A percentile compares a stretch with the other conserved stretches of the same genome.
phyloP scores from a whole-genome alignment of 352 stramenopile species.

The Phytophthora pluvialis region DNA sequence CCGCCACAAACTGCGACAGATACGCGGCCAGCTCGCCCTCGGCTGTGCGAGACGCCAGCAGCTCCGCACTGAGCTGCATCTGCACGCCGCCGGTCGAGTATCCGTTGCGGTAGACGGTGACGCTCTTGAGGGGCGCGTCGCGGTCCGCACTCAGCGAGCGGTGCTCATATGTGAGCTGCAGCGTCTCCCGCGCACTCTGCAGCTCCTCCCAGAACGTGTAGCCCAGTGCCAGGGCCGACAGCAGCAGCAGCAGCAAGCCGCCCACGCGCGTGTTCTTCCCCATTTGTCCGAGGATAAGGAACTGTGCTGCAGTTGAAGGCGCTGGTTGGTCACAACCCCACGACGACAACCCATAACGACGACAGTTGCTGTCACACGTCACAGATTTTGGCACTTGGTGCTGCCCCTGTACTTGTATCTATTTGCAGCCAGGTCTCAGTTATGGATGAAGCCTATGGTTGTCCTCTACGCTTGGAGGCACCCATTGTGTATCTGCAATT shows the following conservation, averaged over 20 bases:
- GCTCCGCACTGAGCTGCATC: slow-evolving; percentile 66
- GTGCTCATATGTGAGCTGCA: slow-evolving; percentile 71
- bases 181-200: slow-evolving; percentile 44
- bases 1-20: slow-evolving; percentile 81
- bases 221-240: slow-evolving; percentile 47
- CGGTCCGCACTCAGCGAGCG: slow-evolving; percentile 52
- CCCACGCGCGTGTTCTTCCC: slow-evolving; percentile 54
- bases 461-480: slow-evolving; percentile 18
- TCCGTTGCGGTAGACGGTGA: slow-evolving; percentile 83
- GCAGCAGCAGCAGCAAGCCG: slow-evolving; percentile 48
- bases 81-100: slow-evolving; percentile 78
- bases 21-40: slow-evolving; percentile 71
- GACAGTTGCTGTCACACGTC: slow-evolving; percentile 4
- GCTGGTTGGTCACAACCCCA: slow-evolving; percentile 15
- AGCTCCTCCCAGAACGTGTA: slow-evolving; percentile 66
- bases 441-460: slow-evolving; percentile 6
- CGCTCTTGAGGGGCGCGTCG: slow-evolving; percentile 56
- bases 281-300: slow-evolving; percentile 38
- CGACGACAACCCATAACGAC: slow-evolving; percentile 17
- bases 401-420: slow-evolving; percentile 18
- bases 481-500: slow-evolving; percentile 9
- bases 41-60: slow-evolving; percentile 56
- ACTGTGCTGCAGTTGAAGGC: slow-evolving; percentile 17
- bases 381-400: slow-evolving; percentile 7
- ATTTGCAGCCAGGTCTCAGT: slow-evolving; percentile 26